phyloP scores from a whole-genome alignment of 1,139 yeast species.

The Magnusiomyces paraingens region DNA sequence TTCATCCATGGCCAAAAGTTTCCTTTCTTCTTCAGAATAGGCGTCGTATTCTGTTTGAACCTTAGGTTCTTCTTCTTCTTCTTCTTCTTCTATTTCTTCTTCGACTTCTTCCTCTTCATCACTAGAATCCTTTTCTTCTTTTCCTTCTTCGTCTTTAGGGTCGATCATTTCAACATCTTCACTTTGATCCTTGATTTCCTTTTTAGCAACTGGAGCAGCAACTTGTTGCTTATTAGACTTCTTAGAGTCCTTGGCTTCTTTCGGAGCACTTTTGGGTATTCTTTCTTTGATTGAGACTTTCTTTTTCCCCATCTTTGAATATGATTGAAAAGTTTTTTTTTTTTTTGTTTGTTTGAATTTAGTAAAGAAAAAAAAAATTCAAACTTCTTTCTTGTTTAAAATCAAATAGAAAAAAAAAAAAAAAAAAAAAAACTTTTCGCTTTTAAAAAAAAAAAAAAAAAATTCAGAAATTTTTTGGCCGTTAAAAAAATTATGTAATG shows the following conservation, averaged over 20 bases:
- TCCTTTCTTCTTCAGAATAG: neutral
- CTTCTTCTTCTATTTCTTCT: neutral
- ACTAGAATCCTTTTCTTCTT: neutral
- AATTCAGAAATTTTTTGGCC: slow-evolving; percentile 1
- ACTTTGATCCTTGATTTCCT: neutral
- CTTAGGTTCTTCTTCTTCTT: neutral
- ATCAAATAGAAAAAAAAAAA: neutral
- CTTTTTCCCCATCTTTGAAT: slow-evolving; percentile 3
- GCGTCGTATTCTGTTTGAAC: neutral
- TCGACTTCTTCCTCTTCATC: neutral
- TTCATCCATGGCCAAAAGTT: neutral
- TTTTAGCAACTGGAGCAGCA: neutral
- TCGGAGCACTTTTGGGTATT: slow-evolving; percentile 1
- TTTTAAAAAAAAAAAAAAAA: slow-evolving; percentile 1
- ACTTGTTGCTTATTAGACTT: neutral
- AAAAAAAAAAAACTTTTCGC: neutral
- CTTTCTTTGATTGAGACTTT: slow-evolving; percentile 1
- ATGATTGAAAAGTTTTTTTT: neutral
- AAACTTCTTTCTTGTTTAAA: too few species aligned
- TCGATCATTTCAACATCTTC: neutral
- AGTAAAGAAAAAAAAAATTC: neutral
- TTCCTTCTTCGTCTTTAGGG: neutral
- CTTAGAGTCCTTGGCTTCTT: slow-evolving; percentile 4
- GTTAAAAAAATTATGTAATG: neutral
- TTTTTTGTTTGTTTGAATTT: too few species aligned